Evolutionary conservation across 768 basidiomycete genomes (phyloP), one percentile per base, ranked within the genome.

Genomic region (Boletus tomentosulus): DNA sequence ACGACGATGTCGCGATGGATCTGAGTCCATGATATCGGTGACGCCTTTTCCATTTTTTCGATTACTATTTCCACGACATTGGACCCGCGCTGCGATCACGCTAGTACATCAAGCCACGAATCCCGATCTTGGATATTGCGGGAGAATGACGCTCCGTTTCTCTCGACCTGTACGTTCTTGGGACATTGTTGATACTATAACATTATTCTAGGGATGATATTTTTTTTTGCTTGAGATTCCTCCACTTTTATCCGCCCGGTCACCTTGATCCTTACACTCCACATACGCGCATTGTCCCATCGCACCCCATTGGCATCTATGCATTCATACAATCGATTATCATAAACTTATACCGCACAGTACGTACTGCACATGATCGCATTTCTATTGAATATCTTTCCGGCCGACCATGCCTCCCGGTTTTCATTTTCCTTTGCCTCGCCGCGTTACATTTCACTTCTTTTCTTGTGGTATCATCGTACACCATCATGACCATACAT

Each of bases 1-100:
- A 56, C 19, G 64, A 69, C 42, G 62, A 65, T 50, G 66, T 59
- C 27, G 70, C 66, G 25, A 74, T 77, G 76, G 78, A 76, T 64
- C 59, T 78, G 6, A 64, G 75, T 42, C 59, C 57, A 53, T 78
- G 70, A 74, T 43, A 24, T 41, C 30, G 44, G 27, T 15, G 25
- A 25, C 25, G 19, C n/a, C 45, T 41, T 30, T 50, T 46, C 10
- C 19, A 39, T 39, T 38, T 39, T 9, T 48, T 22, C 43, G 34
- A 15, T 31, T 13, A 34, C 34, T 22, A 39, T n/a, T 30, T 39
- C 48, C 52, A 57, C n/a, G 45, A 43, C 48, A 47, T 19, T 19
- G 43, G 53, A 24, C 24, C 22, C 45, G 15, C 24, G 11, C 28
- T 37, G 37, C 43, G 37, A 48, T 47, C 41, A 58, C 7, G 42